Base-by-base conservation (phyloP, 1,284 basidiomycete species). In the Tilletiopsis washingtonensis region DNA sequence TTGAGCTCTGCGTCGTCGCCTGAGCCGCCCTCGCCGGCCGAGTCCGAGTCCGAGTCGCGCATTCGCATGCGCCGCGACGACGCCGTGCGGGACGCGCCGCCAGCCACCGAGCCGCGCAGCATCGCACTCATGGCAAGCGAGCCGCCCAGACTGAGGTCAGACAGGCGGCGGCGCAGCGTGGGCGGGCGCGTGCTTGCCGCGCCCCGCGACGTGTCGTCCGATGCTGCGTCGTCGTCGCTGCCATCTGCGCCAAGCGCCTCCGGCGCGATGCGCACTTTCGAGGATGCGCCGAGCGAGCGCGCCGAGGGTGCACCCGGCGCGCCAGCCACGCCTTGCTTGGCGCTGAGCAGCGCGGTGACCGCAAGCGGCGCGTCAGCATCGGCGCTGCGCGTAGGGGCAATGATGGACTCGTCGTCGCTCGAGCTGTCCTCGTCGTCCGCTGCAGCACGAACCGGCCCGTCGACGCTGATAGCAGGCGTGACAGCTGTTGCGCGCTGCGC, bases 51-150 rank as follows among this genome's bases (percentile, higher is more conserved):
- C 20, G 41, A 52, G 23, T 59, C 64, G 24, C 45, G 32, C 21
- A 59, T 17, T 24, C 36, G 43, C 44, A 59, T 23, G 19, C 49
- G 43, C 11, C 53, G 50, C 19, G 43, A 52, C 9, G 46, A 43
- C 40, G 20, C 48, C 12, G 42, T 17, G 6, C 21, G 20, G 5
- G 26, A 23, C 2, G 23, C 29, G 43, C 17, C 20, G 15, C 52
- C 45, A 15, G 21, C 21, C 9, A 24, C 25, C 11, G 20, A 32
- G 29, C 23, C 32, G 29, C 52, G 19, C 14, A 64, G n/a, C 37
- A 68, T 61, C 32, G 49, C 54, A 44, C 60, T 67, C 38, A 59
- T 50, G 7, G 57, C 60, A 37, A 68, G 67, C 11, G 66, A 57
- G 4, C 54, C 61, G 40, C 64, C 66, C 19, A 68, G 49, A 25